Percentiles rank a stretch among this genome's conserved stretches.
Conservation (phyloP, 176 grass and related monocot species). For the Secale cereale region DNA sequence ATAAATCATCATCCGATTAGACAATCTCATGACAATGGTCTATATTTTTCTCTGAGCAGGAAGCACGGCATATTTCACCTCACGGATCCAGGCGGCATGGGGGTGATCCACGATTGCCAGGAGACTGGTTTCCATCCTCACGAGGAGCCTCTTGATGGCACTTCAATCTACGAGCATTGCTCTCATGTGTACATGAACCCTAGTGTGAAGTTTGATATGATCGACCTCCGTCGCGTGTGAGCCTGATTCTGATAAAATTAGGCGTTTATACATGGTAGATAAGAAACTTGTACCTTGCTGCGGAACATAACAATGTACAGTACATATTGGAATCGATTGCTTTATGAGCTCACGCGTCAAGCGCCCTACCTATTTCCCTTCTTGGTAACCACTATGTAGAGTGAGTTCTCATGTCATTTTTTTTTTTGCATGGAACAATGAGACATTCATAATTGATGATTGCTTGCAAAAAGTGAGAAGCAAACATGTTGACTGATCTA, state of each 20-base stretch:
- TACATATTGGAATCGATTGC: neutral
- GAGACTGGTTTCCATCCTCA: constrained; percentile 94
- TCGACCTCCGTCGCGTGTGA: constrained; percentile 71
- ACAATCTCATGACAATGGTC: neutral
- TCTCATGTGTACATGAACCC: constrained; percentile 96
- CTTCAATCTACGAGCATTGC: constrained; percentile 85
- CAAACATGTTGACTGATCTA: no score
- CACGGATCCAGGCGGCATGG: constrained; percentile 80
- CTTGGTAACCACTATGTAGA: neutral
- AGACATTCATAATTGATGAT: no score
- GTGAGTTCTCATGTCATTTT: neutral
- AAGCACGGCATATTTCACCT: constrained; percentile 98
- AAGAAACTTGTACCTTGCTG: neutral
- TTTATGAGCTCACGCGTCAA: neutral
- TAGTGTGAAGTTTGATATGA: constrained; percentile 77
- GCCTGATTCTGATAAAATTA: neutral
- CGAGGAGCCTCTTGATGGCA: constrained; percentile 79
- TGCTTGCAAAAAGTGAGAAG: no score
- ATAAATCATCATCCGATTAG: constrained; percentile 1
- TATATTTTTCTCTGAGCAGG: constrained; percentile 42
- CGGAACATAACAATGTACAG: neutral
- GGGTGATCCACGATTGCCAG: constrained; percentile 77
- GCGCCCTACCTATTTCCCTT: neutral
- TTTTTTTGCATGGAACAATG: no score
- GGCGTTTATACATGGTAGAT: neutral